Base-by-base conservation (phyloP, 2,329 filamentous ascomycete species). In the Metarhizium humberi region DNA sequence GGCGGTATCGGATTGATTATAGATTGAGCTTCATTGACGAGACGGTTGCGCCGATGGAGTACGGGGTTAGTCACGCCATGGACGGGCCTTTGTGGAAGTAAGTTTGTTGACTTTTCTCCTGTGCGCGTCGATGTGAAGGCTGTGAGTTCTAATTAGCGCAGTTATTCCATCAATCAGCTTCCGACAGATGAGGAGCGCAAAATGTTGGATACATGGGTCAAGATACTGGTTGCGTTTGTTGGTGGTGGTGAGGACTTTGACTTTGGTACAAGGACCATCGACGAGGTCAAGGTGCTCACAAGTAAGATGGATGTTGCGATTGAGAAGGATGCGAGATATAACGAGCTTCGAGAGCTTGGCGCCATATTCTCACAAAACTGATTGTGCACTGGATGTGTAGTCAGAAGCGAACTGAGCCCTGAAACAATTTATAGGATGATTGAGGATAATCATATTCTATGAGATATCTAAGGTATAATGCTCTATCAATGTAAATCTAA, bases 1-100 rank as follows among this genome's bases (percentile, higher is more conserved):
- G 72, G 73, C 64, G 72, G 16, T 75, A 75, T 60, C 62, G 66
- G n/a, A 69, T 75, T 42, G 67, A 71, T 1, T 74, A 74, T 49
- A 63, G 71, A 3, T 57, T 75, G 36, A 73, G 70, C 0, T 75
- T 75, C 52, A 75, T 75, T 48, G 64, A 66, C 11, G 68, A 74
- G 4, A 66, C 67, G 7, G 57, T 73, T 3, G 71, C 71, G 1
- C 72, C 73, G 0, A 59, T 56, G 11, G 64, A 63, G 0, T 69
- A 64, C 57, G 69, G 69, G 0, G 67, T 71, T 0, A 62, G 64
- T 0, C 72, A 75, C 58, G 69, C 70, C 4, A 74, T 73, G 72
- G 72, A 75, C 42, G 69, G 67, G 49, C 70, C 72, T 0, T 66
- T 75, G 32, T 75, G 72, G 72, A 75, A 74, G 71, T 74, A 54